phyloP scores from a whole-genome alignment of 352 stramenopile genomes.

The Globisporangium okanoganense region DNA sequence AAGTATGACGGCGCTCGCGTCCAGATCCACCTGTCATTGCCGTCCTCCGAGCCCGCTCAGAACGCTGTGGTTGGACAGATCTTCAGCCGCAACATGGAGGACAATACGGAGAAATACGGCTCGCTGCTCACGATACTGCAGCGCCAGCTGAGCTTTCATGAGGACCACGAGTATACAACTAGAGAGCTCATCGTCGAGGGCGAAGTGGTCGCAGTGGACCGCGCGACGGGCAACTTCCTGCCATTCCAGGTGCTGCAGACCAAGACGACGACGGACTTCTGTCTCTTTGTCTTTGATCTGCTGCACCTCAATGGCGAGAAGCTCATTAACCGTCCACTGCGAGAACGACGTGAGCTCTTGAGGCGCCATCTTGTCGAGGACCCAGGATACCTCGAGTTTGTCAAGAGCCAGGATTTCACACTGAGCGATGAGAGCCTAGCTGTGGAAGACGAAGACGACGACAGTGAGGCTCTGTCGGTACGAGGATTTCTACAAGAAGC shows the following conservation, averaged over 20 bases:
- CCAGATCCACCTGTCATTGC: slow-evolving; percentile 55
- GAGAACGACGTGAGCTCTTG: slow-evolving; percentile 40
- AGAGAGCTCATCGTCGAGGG: slow-evolving; percentile 63
- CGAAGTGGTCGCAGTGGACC: slow-evolving; percentile 72
- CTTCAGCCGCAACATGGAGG: slow-evolving; percentile 85
- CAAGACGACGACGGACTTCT: slow-evolving; percentile 68
- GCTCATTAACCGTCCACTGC: slow-evolving; percentile 39
- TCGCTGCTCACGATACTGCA: slow-evolving; percentile 46
- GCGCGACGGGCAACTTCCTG: slow-evolving; percentile 37
- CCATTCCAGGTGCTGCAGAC: slow-evolving; percentile 81
- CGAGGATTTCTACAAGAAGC: slow-evolving; percentile 36
- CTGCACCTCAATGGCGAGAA: slow-evolving; percentile 47
- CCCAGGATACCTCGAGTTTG: slow-evolving; percentile 55
- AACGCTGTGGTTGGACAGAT: slow-evolving; percentile 27
- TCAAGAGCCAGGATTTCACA: slow-evolving; percentile 48
- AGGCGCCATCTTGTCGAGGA: slow-evolving; percentile 28
- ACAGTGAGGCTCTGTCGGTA: not conserved
- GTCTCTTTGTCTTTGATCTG: slow-evolving; percentile 77
- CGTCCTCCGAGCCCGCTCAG: not conserved
- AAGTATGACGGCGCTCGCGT: slow-evolving; percentile 84
- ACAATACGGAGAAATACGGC: slow-evolving; percentile 65
- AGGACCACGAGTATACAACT: not conserved
- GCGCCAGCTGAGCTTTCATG: slow-evolving; percentile 19
- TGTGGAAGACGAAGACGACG: slow-evolving; percentile 5
- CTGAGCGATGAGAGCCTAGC: slow-evolving; percentile 6